phyloP scores from a whole-genome alignment of 495 filamentous ascomycete species.

The Hyaloscypha finlandica region DNA sequence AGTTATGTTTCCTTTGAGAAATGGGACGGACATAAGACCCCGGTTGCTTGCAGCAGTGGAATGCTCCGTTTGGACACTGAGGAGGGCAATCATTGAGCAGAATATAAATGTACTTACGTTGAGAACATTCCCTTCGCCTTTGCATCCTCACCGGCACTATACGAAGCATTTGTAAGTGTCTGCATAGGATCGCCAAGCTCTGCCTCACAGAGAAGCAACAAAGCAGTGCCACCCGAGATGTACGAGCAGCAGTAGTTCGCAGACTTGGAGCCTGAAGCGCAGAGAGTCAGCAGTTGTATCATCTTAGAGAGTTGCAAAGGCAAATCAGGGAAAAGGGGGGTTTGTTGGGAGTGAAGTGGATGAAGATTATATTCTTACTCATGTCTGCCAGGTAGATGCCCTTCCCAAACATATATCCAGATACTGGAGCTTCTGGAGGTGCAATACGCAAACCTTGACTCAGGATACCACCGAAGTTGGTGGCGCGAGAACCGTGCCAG shows the following conservation, averaged over 20 bases:
- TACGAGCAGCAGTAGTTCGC: slow-evolving; percentile 70
- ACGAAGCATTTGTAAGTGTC: slow-evolving; percentile 52
- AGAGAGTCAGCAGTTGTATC: not conserved
- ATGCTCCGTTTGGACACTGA: no score
- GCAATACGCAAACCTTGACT: slow-evolving; percentile 85
- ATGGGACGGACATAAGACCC: no score
- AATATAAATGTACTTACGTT: slow-evolving; percentile 40
- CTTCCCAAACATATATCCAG: slow-evolving; percentile 81
- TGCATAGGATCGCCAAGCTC: slow-evolving; percentile 75
- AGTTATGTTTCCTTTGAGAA: not conserved
- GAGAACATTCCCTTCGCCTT: slow-evolving; percentile 59
- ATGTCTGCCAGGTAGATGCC: slow-evolving; percentile 91
- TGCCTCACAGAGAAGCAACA: slow-evolving; percentile 75
- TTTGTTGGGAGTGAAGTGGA: not conserved
- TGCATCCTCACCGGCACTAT: slow-evolving; percentile 62
- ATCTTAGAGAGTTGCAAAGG: not conserved
- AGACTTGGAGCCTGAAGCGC: slow-evolving; percentile 52
- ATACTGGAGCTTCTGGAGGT: slow-evolving; percentile 77
- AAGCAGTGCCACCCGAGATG: slow-evolving; percentile 48
- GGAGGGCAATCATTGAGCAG: not conserved
- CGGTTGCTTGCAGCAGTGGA: no score
- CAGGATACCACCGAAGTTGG: slow-evolving; percentile 83
- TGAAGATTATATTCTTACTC: slow-evolving; percentile 31
- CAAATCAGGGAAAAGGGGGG: no score
- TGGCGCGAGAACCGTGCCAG: slow-evolving; percentile 81